phyloP scores from a whole-genome alignment of 176 grass and related monocot species.

The Typha latifolia region DNA sequence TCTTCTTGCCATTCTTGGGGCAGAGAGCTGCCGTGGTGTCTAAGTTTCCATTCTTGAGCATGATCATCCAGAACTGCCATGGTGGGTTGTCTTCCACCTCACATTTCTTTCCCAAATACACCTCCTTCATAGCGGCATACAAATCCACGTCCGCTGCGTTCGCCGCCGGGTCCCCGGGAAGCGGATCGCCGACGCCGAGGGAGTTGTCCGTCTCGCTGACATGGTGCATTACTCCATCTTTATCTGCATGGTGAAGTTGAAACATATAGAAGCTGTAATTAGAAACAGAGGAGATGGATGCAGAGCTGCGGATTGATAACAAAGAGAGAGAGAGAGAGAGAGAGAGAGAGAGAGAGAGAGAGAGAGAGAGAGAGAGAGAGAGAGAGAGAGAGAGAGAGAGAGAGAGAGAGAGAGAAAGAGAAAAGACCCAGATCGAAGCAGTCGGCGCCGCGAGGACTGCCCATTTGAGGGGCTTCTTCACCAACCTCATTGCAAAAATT shows the following conservation, averaged over 20 bases:
- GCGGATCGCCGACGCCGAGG: conserved; percentile 36
- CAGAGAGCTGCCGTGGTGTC: conserved; percentile 64
- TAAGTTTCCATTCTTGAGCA: conserved; percentile 96
- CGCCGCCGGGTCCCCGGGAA: conserved; percentile 11
- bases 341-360: not conserved
- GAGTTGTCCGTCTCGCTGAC: conserved; percentile 60
- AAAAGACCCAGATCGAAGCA: conserved; percentile 86
- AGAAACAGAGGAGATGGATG: not conserved
- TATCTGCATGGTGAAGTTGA: not conserved
- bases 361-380: not conserved
- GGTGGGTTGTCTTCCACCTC: conserved; percentile 45
- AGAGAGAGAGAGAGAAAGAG: not conserved
- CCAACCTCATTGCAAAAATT: conserved; percentile 98
- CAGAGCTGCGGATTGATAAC: not conserved
- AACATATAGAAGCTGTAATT: conserved; percentile 4
- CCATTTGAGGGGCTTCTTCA: conserved; percentile 59
- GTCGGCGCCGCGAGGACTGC: conserved; percentile 81
- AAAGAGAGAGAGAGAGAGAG: not conserved
- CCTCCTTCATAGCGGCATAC: conserved; percentile 63
- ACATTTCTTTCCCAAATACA: conserved; percentile 65
- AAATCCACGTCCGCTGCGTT: conserved; percentile 33
- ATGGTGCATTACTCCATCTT: conserved; percentile 36
- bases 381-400: not conserved
- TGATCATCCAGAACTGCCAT: conserved; percentile 97
- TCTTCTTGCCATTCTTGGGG: conserved; percentile 51